phyloP scores from a whole-genome alignment of 1,284 basidiomycete genomes.

The Malassezia slooffiae region DNA sequence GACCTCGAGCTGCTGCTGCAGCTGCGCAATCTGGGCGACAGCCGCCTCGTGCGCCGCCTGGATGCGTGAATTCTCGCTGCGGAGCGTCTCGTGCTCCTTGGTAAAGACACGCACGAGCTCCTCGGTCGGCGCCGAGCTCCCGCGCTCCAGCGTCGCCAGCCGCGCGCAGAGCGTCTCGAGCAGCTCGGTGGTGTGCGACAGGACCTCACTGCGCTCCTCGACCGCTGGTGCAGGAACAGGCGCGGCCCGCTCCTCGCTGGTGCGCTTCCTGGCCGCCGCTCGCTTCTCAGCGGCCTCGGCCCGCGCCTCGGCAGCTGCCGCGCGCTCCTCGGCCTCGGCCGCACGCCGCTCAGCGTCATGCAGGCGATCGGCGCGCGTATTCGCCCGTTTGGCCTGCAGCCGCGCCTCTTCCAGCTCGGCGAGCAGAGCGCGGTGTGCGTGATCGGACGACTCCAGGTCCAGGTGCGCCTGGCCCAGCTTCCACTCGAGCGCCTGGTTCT shows the following conservation, averaged over 20 bases:
- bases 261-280: too few species aligned
- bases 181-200: too few species aligned
- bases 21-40: neutral
- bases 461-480: slow-evolving; percentile 67
- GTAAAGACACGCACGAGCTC: slow-evolving; percentile 38
- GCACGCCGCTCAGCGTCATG: slow-evolving; percentile 54
- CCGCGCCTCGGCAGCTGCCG: too few species aligned
- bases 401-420: slow-evolving; percentile 69
- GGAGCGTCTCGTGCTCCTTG: slow-evolving; percentile 48
- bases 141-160: neutral
- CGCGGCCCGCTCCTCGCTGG: too few species aligned
- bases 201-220: too few species aligned
- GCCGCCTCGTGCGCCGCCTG: neutral
- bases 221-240: too few species aligned
- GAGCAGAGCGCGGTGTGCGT: slow-evolving; percentile 62
- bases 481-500: slow-evolving; percentile 49
- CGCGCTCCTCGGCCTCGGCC: slow-evolving; percentile 14
- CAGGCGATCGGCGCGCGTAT: slow-evolving; percentile 50
- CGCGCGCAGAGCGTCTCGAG: slow-evolving; percentile 2
- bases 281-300: too few species aligned
- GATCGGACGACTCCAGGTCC: slow-evolving; percentile 70
- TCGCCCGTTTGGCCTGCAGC: slow-evolving; percentile 51
- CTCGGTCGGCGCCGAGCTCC: neutral
- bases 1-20: slow-evolving; percentile 1
- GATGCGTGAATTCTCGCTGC: slow-evolving; percentile 11